Percentiles rank a stretch among this genome's conserved stretches.
phyloP scores from a whole-genome alignment of 1,139 yeast genomes.

The Sugiyamaella neomexicana region DNA sequence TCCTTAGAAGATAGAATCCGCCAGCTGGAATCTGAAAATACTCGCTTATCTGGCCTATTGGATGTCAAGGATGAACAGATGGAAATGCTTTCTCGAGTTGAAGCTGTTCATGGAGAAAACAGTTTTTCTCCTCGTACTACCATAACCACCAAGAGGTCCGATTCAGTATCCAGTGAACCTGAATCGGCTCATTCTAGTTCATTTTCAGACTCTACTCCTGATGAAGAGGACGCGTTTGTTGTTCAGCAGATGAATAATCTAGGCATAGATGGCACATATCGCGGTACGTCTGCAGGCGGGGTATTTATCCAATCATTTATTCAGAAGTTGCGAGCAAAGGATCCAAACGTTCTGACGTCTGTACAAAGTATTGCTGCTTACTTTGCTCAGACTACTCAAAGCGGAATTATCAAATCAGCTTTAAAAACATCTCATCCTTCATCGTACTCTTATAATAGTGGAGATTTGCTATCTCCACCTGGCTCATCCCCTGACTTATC shows the following conservation, averaged over 20 bases:
- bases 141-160: not conserved
- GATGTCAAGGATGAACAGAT: constrained; percentile 65
- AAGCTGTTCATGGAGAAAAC: constrained; percentile 20
- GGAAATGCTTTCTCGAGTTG: constrained; percentile 40
- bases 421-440: constrained; percentile 17
- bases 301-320: constrained; percentile 35
- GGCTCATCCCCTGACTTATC: constrained; percentile 13
- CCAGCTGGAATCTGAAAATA: constrained; percentile 60
- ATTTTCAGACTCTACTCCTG: not conserved
- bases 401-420: constrained; percentile 14
- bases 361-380: constrained; percentile 24
- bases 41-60: constrained; percentile 50
- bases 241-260: constrained; percentile 35
- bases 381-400: constrained; percentile 21
- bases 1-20: constrained; percentile 63
- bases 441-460: constrained; percentile 8
- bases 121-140: not conserved
- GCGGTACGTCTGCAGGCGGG: constrained; percentile 41
- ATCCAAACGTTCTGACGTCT: constrained; percentile 28
- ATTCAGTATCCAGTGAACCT: too few species aligned
- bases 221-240: constrained; percentile 31
- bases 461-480: constrained; percentile 16
- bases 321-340: constrained; percentile 33
- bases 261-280: constrained; percentile 35
- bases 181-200: not conserved